Conservation (phyloP, 2,329 filamentous ascomycete species). For the Monosporascus ibericus region DNA sequence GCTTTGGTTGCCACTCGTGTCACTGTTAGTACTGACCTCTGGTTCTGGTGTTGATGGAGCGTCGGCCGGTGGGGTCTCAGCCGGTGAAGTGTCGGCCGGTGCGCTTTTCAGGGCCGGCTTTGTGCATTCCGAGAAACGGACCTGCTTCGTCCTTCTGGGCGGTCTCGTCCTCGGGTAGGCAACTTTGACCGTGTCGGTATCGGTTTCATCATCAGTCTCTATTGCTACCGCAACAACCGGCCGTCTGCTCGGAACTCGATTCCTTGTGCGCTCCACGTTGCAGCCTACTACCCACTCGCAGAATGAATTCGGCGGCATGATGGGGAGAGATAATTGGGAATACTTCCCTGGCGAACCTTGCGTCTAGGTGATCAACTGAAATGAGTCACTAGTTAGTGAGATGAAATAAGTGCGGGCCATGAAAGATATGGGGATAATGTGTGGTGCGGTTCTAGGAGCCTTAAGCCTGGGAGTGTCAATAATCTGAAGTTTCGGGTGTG, state of each 20-base stretch:
- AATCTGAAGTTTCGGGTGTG: no score
- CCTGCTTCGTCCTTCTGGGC: slow-evolving; percentile 6
- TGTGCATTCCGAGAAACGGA: slow-evolving; percentile 14
- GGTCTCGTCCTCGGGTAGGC: slow-evolving; percentile 39
- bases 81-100: slow-evolving; percentile 7
- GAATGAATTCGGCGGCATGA: slow-evolving; percentile 34
- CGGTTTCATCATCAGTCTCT: slow-evolving; percentile 46
- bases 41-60: slow-evolving; percentile 2
- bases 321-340: background rate
- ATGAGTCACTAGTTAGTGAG: no score
- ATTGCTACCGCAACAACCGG: slow-evolving; percentile 32
- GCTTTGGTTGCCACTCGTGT: slow-evolving; percentile 10
- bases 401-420: no score
- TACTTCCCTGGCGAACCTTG: background rate
- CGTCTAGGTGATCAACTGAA: no score
- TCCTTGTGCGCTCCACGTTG: slow-evolving; percentile 20
- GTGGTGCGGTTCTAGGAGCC: no score
- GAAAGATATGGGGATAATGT: no score
- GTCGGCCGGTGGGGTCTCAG: no score
- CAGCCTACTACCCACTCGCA: slow-evolving; percentile 34
- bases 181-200: slow-evolving; percentile 41
- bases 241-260: slow-evolving; percentile 6
- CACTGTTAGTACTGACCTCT: slow-evolving; percentile 11
- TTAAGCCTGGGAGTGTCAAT: no score
- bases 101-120: slow-evolving; percentile 34